Percentiles rank a stretch among this genome's conserved stretches.
phyloP scores from a whole-genome alignment of 1,139 yeast genomes.

The Hansenula sp. region DNA sequence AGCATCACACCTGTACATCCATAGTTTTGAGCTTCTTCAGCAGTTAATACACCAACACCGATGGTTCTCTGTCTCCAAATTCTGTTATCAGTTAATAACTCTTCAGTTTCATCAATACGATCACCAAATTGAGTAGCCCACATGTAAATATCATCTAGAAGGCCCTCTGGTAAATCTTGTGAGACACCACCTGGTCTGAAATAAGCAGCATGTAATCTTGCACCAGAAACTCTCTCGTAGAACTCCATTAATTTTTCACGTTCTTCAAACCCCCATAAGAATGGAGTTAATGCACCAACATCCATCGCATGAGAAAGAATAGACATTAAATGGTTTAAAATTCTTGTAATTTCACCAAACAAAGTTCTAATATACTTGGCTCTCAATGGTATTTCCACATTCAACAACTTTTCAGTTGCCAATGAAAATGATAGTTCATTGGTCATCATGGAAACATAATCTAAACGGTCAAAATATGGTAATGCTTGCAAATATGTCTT shows the following conservation, averaged over 20 bases:
- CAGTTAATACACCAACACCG: constrained; percentile 76
- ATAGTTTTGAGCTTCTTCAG: constrained; percentile 84
- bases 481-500: constrained; percentile 83
- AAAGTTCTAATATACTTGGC: constrained; percentile 82
- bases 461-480: constrained; percentile 86
- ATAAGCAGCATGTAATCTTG: constrained; percentile 84
- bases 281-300: constrained; percentile 92
- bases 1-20: constrained; percentile 85
- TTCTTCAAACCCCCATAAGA: constrained; percentile 93
- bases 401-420: constrained; percentile 82
- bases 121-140: constrained; percentile 97
- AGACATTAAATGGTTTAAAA: constrained; percentile 84
- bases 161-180: constrained; percentile 82
- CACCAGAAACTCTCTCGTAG: constrained; percentile 88
- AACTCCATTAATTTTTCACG: constrained; percentile 92
- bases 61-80: constrained; percentile 89
- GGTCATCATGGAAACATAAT: constrained; percentile 90
- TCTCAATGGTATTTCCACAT: constrained; percentile 80
- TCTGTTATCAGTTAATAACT: constrained; percentile 84
- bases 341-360: constrained; percentile 84
- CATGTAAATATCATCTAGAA: constrained; percentile 87
- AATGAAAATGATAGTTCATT: constrained; percentile 83
- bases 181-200: constrained; percentile 92
- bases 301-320: constrained; percentile 89
- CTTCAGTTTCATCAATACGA: constrained; percentile 88